Evolutionary conservation across 2,329 filamentous ascomycete species (phyloP), one percentile per base, ranked within the genome.

Genomic region (Fusarium foetens): DNA sequence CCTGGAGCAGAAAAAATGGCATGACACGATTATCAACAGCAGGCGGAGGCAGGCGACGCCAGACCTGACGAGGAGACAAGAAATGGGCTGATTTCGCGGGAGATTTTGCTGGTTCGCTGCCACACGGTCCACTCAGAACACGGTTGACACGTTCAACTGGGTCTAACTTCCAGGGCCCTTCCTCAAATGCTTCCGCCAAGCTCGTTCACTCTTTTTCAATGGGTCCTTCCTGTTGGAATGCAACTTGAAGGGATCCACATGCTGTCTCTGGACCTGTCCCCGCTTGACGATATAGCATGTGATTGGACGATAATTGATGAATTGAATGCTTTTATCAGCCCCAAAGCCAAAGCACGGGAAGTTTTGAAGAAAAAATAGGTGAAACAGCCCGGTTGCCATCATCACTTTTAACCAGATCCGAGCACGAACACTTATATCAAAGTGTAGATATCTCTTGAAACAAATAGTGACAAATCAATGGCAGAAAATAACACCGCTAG

Each of bases 31-130:
- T 75, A 77, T 78, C 76, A 71, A 63, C 68, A 76, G 75, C 66
- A 76, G 75, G 76, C 76, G 77, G 77, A 79, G 74, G 71, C 74
- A 72, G 73, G 75, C 75, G 75, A 73, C 72, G 71, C 72, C 73
- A 71, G 74, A 76, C 74, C 75, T 77, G 75, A 77, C 69, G 75
- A 77, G 75, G 77, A 79, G 76, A 77, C 79, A 73, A 71, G 75
- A 79, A 80, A 80, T 80, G 79, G 79, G 78, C 79, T 80, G 79
- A 80, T 80, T 75, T 79, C 76, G 74, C 69, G 75, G 73, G 74
- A 77, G 67, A 78, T 75, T 78, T 74, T 78, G 75, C 68, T 76
- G 71, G 70, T 54, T 69, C 60, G 65, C 74, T 75, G 67, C 71
- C 64, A 75, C 69, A 71, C 57, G 62, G 53, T 63, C 72, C 72